Evolutionary conservation across 148 eudicot genomes (phyloP), one percentile per base, ranked within the genome.

Genomic region (Nepenthes gracilis): DNA sequence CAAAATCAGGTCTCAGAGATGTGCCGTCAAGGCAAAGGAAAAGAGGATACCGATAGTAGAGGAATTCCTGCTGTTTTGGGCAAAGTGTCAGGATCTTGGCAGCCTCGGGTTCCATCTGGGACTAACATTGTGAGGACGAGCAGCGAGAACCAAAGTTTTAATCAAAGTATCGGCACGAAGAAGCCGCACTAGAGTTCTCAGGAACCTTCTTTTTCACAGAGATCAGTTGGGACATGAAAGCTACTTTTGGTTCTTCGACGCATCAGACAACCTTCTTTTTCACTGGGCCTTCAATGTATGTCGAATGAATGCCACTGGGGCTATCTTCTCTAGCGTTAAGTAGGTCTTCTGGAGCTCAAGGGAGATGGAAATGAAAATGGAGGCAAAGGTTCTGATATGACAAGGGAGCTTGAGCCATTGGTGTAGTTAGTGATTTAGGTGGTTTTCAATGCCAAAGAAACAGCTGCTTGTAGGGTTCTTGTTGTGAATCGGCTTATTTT

Each of bases 121-220:
- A 55, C 47, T 58, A 71, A 58, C 56, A 61, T 54, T 61, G 53
- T 43, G 11, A 77, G 60, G 63, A 62, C 51, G 13, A 50, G 57
- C 12, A 64, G 72, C 52, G 85, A 80, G 61, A 74, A 51, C 57
- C 72, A 66, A 58, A 70, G 13, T 66, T 64, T 51, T 9, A 58
- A 48, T 36, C 78, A 81, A 56, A 80, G 80, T 50, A 78, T 80
- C 74, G 79, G 74, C 12, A 69, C 77, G 60, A 83, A 75, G 70
- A 55, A 71, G 62, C 64, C 65, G 55, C 66, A 58, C 60, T 10
- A 64, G 43, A 75, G 67, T 58, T 57, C 49, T 23, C 79, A 72
- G 15, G 83, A 73, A 58, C 23, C 23, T 23, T 23, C 23, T 23
- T 23, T 23, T 23, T 23, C 23, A 58, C 65, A 37, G 86, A 80